Base-by-base conservation (phyloP, 257 asterid species). In the Osmanthus fragrans region DNA sequence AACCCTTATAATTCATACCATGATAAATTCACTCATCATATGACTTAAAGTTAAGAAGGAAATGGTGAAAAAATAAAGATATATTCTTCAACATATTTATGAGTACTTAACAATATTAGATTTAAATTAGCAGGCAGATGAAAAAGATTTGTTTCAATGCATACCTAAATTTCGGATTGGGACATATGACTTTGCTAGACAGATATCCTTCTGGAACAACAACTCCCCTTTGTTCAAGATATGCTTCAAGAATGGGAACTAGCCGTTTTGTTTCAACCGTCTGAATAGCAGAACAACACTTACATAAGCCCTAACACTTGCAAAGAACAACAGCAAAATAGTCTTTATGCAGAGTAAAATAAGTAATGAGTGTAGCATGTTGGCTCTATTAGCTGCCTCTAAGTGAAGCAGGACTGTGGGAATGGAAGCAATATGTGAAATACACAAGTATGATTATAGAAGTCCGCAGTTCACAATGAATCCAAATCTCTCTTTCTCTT, bases 151-250 rank as follows among this genome's bases (percentile, higher is more conserved):
- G 39, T 32, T 5, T 64, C 16, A 73, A 73, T 21, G 51, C 90
- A 75, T 87, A 96, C 99, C 92, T 71, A 82, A 92, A 92, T 32
- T 70, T 84, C 2, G 97, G 97, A 86, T 92, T 93, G 10, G 99
- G 91, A 71, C 99, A 96, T 79, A 96, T 87, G 83, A 96, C 95
- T 86, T 90, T 93, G 85, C 72, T 83, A 73, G 97, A 88, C 63
- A 96, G 78, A 86, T 83, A 93, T 73, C 94, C 97, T 82, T 90
- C 94, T 0, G 95, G 98, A 80, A 93, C 89, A 77, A 77, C 54
- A 39, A 92, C 86, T 72, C 96, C 99, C 86, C 99, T 93, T 81
- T 82, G 97, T 80, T 93, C 97, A 72, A 96, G 94, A 82, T 96
- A 96, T 39, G 90, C 93, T 85, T 92, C 97, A 74, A 96, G 97